Evolutionary conservation across 257 asterid genomes (phyloP).

Genomic region (Gentiana macrophylla): DNA sequence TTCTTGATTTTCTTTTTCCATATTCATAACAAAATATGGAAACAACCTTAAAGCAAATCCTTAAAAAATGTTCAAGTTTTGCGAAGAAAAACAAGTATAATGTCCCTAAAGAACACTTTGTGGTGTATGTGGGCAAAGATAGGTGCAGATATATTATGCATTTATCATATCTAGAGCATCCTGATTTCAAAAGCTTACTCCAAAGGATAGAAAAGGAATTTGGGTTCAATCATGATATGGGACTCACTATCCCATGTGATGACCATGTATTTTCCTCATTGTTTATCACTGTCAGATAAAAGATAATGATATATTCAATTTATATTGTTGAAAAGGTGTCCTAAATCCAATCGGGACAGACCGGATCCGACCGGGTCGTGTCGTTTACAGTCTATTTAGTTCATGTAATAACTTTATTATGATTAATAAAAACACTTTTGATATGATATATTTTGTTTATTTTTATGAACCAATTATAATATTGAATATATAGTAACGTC

Average conservation of each 20-base stretch:
- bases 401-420: too few relatives aligned
- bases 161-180: conserved; percentile 30
- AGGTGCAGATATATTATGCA: conserved; percentile 49
- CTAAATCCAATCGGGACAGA: too few relatives aligned
- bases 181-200: conserved; percentile 42
- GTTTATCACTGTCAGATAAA: conserved; percentile 33
- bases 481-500: too few relatives aligned
- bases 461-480: too few relatives aligned
- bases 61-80: conserved; percentile 35
- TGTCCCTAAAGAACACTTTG: conserved; percentile 70
- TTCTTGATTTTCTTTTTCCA: not conserved
- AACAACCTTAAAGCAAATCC: conserved; percentile 23
- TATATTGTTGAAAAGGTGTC: too few relatives aligned
- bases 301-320: not conserved
- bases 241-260: conserved; percentile 63
- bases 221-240: conserved; percentile 58
- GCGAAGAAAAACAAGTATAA: conserved; percentile 32
- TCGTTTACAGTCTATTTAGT: too few relatives aligned
- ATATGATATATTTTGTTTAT: too few relatives aligned
- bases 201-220: conserved; percentile 64
- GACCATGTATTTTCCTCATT: conserved; percentile 55
- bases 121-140: conserved; percentile 55
- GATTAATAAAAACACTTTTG: too few relatives aligned
- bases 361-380: too few relatives aligned
- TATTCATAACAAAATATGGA: conserved; percentile 2